Conservation (phyloP, 2,329 filamentous ascomycete species). For the Arthroderma sp. region DNA sequence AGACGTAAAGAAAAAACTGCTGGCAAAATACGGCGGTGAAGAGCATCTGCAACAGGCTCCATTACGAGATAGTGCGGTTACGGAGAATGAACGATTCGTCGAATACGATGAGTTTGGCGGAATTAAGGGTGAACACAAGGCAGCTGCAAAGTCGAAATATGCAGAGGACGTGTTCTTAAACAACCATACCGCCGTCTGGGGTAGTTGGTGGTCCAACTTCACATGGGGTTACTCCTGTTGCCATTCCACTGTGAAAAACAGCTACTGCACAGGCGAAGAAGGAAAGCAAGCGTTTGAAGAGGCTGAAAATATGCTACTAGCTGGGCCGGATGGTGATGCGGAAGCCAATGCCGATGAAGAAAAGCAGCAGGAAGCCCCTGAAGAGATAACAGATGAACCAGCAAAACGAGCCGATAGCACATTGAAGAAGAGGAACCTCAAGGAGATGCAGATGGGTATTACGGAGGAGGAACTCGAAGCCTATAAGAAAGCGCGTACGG, state of each 20-base stretch:
- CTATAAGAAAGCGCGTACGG: conserved; percentile 62
- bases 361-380: conserved; percentile 7
- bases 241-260: conserved; percentile 87
- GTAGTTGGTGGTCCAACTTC: conserved; percentile 94
- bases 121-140: conserved; percentile 75
- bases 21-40: conserved; percentile 70
- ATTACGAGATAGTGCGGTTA: conserved; percentile 53
- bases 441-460: conserved; percentile 65
- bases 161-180: conserved; percentile 74
- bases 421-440: conserved; percentile 57
- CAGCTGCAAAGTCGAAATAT: conserved; percentile 76
- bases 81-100: conserved; percentile 73
- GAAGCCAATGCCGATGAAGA: conserved; percentile 14
- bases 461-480: conserved; percentile 77
- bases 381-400: conserved; percentile 11
- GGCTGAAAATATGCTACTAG: conserved; percentile 49
- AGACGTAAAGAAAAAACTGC: conserved; percentile 54
- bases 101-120: conserved; percentile 87
- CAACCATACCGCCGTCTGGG: conserved; percentile 89
- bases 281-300: conserved; percentile 71
- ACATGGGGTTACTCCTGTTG: conserved; percentile 95
- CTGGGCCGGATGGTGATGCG: conserved; percentile 14
- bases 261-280: conserved; percentile 88
- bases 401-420: conserved; percentile 11
- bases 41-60: conserved; percentile 48